Evolutionary conservation across 371 early-diverging fungal genomes (phyloP), one percentile per base, ranked within the genome.

Genomic region (Mucor circinelloides): DNA sequence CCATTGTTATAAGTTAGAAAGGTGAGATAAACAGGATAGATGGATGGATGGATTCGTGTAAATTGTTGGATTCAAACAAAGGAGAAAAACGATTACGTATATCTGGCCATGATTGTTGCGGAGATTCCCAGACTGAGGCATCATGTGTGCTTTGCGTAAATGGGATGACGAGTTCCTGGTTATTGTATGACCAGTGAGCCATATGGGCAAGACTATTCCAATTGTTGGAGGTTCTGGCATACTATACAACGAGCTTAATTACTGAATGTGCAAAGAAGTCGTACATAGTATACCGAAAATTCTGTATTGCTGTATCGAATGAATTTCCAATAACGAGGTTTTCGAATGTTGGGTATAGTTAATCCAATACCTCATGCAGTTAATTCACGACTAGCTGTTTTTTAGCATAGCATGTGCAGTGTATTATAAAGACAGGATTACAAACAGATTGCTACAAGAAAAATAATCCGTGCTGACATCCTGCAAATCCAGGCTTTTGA

Each of bases 11-110:
- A 27, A 58, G 52, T 63, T 52, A 59, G n/a, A 48, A 36, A 50
- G 27, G 21, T 40, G 32, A 42, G 19, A 40, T 40, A 48, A 32
- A 44, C 19, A 63, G 42, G 44, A 65, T 21, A 31, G 40, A 68
- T 58, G 65, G 74, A 74, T 74, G 74, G 70, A 74, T 74, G 74
- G 67, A 71, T 67, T 32, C 36, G 36, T 36, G 36, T 32, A 52
- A 52, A 27, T 17, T 40, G 40, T 52, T 52, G 23, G 56, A 56
- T 56, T 56, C 19, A 56, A 56, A 31, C 56, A 56, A 54, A 54
- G 54, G 28, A 27, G 54, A 28, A 28, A 50, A 28, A 56, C 56
- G 56, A 56, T 56, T 56, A 56, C 56, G 56, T 56, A 27, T 52
- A 25, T 52, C 52, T 46, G 19, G 46, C 21, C 19, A 52, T 40